Percentiles rank a stretch among this genome's conserved stretches.
Evolutionary conservation across 495 filamentous ascomycete species (phyloP).

Genomic region (Tuber indicum): DNA sequence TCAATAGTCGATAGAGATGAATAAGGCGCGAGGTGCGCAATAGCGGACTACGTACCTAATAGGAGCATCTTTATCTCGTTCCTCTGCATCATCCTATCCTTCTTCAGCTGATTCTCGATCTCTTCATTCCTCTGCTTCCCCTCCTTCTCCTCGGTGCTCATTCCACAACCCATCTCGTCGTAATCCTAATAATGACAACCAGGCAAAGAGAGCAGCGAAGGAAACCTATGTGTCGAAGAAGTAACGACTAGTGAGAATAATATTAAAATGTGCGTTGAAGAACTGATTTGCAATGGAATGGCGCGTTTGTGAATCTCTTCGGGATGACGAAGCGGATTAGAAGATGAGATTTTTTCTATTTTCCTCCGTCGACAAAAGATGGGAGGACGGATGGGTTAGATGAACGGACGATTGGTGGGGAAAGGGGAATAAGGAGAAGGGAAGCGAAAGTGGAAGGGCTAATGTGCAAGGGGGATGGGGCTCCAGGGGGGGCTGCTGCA

Average conservation of each 20-base stretch:
- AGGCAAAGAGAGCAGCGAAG: constrained; percentile 5
- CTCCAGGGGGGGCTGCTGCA: constrained; percentile 30
- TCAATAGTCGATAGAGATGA: constrained; percentile 9
- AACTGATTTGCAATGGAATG: constrained; percentile 2
- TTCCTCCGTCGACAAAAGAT: not conserved
- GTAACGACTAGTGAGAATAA: not conserved
- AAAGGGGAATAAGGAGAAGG: constrained; percentile 21
- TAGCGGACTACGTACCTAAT: constrained; percentile 61
- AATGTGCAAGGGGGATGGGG: constrained; percentile 27
- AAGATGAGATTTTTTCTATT: not conserved
- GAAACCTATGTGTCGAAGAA: constrained; percentile 1
- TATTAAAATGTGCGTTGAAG: not conserved
- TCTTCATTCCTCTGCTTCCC: constrained; percentile 98
- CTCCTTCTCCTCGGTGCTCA: constrained; percentile 99
- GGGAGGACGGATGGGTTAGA: constrained; percentile 16
- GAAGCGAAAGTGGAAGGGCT: constrained; percentile 30
- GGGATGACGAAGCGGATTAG: not conserved
- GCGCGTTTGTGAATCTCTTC: not conserved
- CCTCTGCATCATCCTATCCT: constrained; percentile 89
- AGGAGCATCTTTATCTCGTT: constrained; percentile 99
- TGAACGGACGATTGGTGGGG: constrained; percentile 27
- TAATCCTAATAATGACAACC: constrained; percentile 24
- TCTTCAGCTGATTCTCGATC: constrained; percentile 96
- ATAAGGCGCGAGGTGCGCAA: not conserved
- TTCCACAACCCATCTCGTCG: constrained; percentile 95